Base-by-base conservation (phyloP, 2,329 filamentous ascomycete genomes). In the Aspergillus sp. region DNA sequence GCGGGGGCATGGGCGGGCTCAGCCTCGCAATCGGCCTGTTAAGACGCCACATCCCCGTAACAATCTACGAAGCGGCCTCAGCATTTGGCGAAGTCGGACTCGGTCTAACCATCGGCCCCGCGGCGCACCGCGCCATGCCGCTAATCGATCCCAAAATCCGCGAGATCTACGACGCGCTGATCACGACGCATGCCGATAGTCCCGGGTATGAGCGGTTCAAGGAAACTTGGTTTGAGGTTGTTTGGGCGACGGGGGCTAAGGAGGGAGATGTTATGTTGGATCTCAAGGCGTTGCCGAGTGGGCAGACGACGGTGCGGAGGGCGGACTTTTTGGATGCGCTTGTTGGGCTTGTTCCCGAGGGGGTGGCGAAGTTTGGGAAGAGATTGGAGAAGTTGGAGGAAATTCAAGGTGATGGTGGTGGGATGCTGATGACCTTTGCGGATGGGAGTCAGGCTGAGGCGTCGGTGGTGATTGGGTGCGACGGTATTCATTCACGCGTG, bases 1-100 rank as follows among this genome's bases (percentile, higher is more conserved):
- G 84, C 58, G 84, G 83, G 43, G 84, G 84, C 35, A 85, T 87
- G 58, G 80, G 79, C 25, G 85, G 85, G 25, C 74, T 86, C 17
- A 74, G 74, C 8, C 77, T 87, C 8, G 82, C 82, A 23, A 78
- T 83, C 47, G 82, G 78, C 6, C 79, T 87, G 27, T 66, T 72
- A 55, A 69, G 78, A 55, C 75, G 78, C 57, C 67, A 75, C 39
- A 64, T 85, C 37, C 70, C 73, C 2, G 73, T 83, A 39, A 76
- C 76, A 23, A 77, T 87, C 60, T 87, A 85, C 64, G 85, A 87
- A 69, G 76, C 82, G 11, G 83, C 83, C 0, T 55, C 74, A 0
- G 72, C 73, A 12, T 87, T 87, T 60, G 77, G 76, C 35, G 84
- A 87, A 65, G 82, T 87, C 31, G 84, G 84, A 2, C 82, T 83